phyloP scores from a whole-genome alignment of 2,329 filamentous ascomycete species.

The Colletotrichum endophyticum region DNA sequence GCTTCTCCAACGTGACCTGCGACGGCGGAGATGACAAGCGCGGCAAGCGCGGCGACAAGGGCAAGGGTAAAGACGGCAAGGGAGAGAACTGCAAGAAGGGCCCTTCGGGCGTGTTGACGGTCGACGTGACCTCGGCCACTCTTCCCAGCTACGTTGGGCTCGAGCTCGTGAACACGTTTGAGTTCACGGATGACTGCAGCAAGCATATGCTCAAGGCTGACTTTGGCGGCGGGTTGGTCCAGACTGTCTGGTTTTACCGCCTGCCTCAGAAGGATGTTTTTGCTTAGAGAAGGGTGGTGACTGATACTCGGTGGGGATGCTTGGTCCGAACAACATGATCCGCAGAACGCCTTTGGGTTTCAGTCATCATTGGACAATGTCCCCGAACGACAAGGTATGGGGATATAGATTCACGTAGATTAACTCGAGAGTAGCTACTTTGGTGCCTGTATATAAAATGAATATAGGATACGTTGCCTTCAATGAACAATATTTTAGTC shows the following conservation, averaged over 20 bases:
- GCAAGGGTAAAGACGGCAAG: not conserved
- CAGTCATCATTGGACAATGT: not conserved
- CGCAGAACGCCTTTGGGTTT: not conserved
- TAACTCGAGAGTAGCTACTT: no score
- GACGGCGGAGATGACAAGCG: not conserved
- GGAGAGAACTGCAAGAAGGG: not conserved
- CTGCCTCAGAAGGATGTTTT: not conserved
- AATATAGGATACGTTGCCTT: no score
- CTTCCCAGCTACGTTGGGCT: slow-evolving; percentile 11
- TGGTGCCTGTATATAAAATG: no score
- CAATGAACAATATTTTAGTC: no score
- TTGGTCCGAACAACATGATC: accelerated
- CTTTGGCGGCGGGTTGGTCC: not conserved
- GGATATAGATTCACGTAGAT: no score
- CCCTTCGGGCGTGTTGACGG: not conserved
- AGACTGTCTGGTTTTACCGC: slow-evolving; percentile 5
- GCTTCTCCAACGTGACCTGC: not conserved
- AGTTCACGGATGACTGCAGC: not conserved
- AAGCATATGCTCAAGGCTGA: not conserved
- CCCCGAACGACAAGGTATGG: accelerated
- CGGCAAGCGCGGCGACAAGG: not conserved
- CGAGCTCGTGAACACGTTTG: not conserved
- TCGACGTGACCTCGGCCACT: not conserved
- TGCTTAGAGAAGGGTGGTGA: not conserved
- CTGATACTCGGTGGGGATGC: not conserved